Evolutionary conservation across 179 eudicot species (phyloP).

Genomic region (Gypsophila paniculata): DNA sequence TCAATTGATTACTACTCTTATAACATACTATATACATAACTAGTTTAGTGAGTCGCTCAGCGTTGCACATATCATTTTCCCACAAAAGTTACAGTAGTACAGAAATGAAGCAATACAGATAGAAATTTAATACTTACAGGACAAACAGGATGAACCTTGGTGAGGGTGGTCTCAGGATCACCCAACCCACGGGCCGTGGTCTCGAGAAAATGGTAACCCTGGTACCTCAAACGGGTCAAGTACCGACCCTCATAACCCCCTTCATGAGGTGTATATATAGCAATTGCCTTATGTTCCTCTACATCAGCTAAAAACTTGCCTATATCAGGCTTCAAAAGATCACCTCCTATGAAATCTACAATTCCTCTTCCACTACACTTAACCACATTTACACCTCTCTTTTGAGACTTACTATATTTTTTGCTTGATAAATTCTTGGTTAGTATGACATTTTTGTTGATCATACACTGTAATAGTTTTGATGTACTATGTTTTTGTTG

Average conservation of each 20-base stretch:
- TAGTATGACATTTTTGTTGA: conserved; percentile 8
- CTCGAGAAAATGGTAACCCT: conserved; percentile 74
- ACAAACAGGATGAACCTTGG: conserved; percentile 80
- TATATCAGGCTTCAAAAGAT: conserved; percentile 61
- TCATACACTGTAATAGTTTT: conserved; percentile 3
- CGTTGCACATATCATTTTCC: not conserved
- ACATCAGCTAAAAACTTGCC: conserved; percentile 79
- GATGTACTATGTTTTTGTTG: conserved; percentile 12
- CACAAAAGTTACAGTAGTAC: conserved; percentile 12
- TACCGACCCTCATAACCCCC: conserved; percentile 95
- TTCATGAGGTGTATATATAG: conserved; percentile 83
- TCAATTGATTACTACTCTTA: too few relatives aligned
- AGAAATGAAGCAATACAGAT: not conserved
- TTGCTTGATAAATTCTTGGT: not conserved
- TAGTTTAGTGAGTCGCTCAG: too few relatives aligned
- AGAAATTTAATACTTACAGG: conserved; percentile 47
- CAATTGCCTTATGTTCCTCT: conserved; percentile 79
- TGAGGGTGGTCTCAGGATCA: conserved; percentile 77
- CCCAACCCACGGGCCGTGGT: conserved; percentile 71
- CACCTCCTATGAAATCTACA: conserved; percentile 83
- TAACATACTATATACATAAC: too few relatives aligned
- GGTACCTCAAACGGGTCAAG: conserved; percentile 51
- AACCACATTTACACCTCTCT: conserved; percentile 17
- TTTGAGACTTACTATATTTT: not conserved
- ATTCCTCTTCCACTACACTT: conserved; percentile 40